Evolutionary conservation across 116 monocot genomes (phyloP).

Genomic region (Zostera marina): DNA sequence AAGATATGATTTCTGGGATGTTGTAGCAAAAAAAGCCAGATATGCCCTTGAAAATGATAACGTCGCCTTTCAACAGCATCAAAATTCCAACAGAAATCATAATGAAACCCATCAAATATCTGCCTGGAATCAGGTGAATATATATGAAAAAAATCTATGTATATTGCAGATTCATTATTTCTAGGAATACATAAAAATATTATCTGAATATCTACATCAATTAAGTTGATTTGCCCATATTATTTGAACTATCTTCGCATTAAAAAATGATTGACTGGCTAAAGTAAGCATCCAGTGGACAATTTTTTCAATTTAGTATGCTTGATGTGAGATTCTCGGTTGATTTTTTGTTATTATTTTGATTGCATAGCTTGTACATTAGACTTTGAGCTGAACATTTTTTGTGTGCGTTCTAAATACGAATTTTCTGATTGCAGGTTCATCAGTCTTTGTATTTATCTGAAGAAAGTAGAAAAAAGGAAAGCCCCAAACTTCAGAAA

Average conservation of each 20-base stretch:
- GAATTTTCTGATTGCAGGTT: neutral
- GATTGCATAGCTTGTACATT: neutral
- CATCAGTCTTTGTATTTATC: neutral
- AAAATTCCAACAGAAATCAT: conserved; percentile 1
- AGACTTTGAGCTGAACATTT: neutral
- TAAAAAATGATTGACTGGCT: no score
- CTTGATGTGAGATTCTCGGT: no score
- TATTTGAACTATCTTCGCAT: no score
- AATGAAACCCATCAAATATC: neutral
- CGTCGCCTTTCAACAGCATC: conserved; percentile 3
- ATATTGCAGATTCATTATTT: no score
- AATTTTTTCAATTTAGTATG: no score
- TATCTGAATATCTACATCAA: no score
- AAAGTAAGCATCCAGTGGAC: no score
- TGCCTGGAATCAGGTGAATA: neutral
- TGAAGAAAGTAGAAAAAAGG: conserved; percentile 21
- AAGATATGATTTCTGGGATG: conserved; percentile 72
- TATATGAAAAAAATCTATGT: neutral
- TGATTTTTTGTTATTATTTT: no score
- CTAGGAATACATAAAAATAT: no score
- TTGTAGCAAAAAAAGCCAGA: conserved; percentile 73
- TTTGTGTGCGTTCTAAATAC: neutral
- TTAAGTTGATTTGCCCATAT: no score
- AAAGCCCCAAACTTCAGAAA: conserved; percentile 33
- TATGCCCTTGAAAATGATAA: conserved; percentile 59